Evolutionary conservation across 2,329 filamentous ascomycete genomes (phyloP), one percentile per base, ranked within the genome.

Genomic region (Colletotrichum incanum): DNA sequence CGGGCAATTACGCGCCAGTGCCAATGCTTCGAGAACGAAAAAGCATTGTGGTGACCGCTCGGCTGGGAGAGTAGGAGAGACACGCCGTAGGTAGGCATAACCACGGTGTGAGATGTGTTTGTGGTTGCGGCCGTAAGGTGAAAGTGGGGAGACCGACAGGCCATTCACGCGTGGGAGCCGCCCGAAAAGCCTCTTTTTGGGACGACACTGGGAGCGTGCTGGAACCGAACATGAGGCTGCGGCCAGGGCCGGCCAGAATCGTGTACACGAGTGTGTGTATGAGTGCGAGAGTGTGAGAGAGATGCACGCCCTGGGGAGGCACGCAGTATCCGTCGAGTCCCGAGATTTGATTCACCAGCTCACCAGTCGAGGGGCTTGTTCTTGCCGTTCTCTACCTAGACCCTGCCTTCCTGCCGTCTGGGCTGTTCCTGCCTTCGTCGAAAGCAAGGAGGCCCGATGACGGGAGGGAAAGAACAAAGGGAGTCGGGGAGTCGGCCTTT

Each of bases 41-140:
- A 71, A 72, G 65, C 37, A 69, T 69, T 41, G 58, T 64, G 23
- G 31, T 61, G 58, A 55, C 45, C 52, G 45, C 16, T 64, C 26
- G 37, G 65, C 43, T 59, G 65, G 69, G 52, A 63, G 59, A 58
- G 37, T 5, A 49, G 18, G 28, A 61, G 59, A 34, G 23, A 34
- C 49, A 34, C 31, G 58, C 41, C 20, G 28, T 60, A 12, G 14
- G 26, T n/a, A 47, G 20, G 2, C 26, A n/a, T 45, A 28, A 5
- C 12, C 3, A 4, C 11, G 14, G 20, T 37, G 20, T 16, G 20
- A 34, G 8, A 11, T 45, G 26, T 28, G 23, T 50, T 52, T 47
- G 26, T 60, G 59, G 37, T 18, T 69, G 52, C 69, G 69, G 65
- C 65, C 69, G 69, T 69, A 69, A 72, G 52, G 62, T 71, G 65